A percentile compares a stretch with the other conserved stretches of the same genome.
These are phyloP conservation scores for Colletotrichum tabaci DNA, from an alignment of 2,329 filamentous ascomycete species.

Conservation along the genomic window DNA sequence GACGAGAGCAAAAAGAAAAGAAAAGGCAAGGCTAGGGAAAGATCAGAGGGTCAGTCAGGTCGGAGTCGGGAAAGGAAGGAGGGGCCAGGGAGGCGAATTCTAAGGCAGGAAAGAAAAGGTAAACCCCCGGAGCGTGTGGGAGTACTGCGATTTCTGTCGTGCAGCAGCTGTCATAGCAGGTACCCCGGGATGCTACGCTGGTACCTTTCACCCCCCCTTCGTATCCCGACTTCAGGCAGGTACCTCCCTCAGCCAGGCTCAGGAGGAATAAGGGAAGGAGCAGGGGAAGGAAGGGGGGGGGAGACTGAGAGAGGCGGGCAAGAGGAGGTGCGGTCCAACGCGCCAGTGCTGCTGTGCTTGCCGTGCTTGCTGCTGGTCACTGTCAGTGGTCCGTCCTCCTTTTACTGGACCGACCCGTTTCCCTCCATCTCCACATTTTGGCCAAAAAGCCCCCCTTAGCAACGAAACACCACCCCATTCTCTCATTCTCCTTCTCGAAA, in stretches of 20 bases:
- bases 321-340: not conserved
- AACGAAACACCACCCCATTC: slow-evolving; percentile 43
- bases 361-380: no score
- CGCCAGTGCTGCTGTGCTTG: not conserved
- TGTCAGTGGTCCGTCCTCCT: not conserved
- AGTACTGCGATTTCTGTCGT: slow-evolving; percentile 24
- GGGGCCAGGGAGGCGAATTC: slow-evolving; percentile 6
- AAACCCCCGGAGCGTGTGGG: slow-evolving; percentile 5
- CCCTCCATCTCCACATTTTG: slow-evolving; percentile 43
- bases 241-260: slow-evolving; percentile 1
- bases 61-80: slow-evolving; percentile 1
- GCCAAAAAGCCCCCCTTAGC: slow-evolving; percentile 42
- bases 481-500: slow-evolving; percentile 42
- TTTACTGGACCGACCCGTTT: slow-evolving; percentile 36
- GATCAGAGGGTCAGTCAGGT: not conserved
- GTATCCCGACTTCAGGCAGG: not conserved
- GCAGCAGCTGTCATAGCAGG: slow-evolving; percentile 25
- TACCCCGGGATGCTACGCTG: slow-evolving; percentile 8
- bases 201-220: slow-evolving; percentile 1
- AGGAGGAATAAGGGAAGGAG: not conserved
- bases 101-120: slow-evolving; percentile 8
- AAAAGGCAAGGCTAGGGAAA: slow-evolving; percentile 14
- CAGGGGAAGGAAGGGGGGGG: not conserved
- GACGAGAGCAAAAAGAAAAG: slow-evolving; percentile 1
- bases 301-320: not conserved